Conservation (phyloP, 2,329 filamentous ascomycete genomes). For the Leptographium procerum region DNA sequence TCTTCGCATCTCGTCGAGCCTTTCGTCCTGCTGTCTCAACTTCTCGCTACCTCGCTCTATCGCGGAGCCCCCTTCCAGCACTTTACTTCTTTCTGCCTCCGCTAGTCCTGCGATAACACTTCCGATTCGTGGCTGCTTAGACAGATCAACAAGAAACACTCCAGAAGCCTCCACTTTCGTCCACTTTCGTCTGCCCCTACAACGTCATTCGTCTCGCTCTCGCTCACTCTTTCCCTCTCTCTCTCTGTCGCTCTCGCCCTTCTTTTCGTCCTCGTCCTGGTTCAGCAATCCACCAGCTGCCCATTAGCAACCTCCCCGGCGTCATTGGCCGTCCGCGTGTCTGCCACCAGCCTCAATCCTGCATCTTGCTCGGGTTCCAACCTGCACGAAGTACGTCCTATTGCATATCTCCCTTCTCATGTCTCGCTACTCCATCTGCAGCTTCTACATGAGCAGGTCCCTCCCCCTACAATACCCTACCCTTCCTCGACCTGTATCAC, state of each 20-base stretch:
- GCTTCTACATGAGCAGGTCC: background rate
- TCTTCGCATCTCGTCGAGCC: background rate
- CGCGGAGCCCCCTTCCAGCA: no score
- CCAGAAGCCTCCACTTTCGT: background rate
- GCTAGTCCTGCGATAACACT: background rate
- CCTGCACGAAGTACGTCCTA: background rate
- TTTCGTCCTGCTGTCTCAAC: background rate
- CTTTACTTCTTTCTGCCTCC: background rate
- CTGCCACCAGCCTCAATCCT: no score
- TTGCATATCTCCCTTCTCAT: background rate
- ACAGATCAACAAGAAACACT: background rate
- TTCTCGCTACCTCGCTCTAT: background rate
- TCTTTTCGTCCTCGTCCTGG: no score
- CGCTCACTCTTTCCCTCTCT: no score
- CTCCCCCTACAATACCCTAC: background rate
- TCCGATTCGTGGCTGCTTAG: background rate
- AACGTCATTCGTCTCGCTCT: no score
- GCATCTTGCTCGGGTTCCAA: background rate
- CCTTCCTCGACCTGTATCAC: background rate
- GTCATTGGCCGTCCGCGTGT: background rate
- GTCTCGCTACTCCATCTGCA: background rate
- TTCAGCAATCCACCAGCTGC: no score
- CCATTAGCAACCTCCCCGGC: background rate
- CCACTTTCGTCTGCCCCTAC: background rate
- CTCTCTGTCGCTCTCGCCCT: no score